These are phyloP conservation scores for Phytophthora cajani DNA, from an alignment of 352 stramenopile genomes.

Conservation along the genomic window DNA sequence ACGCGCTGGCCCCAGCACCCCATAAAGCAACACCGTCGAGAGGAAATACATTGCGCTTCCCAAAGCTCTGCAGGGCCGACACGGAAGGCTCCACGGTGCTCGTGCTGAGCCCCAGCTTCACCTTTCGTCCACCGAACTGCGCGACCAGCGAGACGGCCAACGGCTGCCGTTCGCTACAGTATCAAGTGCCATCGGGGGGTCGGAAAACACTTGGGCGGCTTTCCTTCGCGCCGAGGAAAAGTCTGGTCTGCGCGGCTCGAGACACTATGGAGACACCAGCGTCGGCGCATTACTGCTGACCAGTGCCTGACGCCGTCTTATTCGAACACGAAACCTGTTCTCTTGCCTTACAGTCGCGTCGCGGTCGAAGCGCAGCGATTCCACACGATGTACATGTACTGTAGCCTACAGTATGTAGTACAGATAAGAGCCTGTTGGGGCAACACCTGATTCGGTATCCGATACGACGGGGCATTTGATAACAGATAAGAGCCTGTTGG, in stretches of 20 bases:
- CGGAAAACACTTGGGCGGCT: not conserved
- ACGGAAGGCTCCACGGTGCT: no score
- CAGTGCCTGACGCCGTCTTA: not conserved
- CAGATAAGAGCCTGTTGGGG: no score
- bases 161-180: constrained; percentile 3
- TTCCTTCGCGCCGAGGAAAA: not conserved
- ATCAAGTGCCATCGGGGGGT: not conserved
- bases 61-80: not conserved
- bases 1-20: not conserved
- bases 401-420: no score
- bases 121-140: constrained; percentile 16
- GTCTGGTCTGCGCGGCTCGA: not conserved
- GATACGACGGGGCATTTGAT: no score
- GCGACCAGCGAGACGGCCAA: constrained; percentile 31
- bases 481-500: no score
- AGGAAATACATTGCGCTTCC: constrained; percentile 3
- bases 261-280: not conserved
- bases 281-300: constrained; percentile 1
- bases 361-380: no score
- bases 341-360: no score
- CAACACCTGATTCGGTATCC: no score
- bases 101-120: not conserved
- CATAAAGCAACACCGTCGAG: not conserved
- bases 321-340: not conserved
- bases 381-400: no score